These are phyloP conservation scores for Plectosphaerella sp. DNA, from an alignment of 2,329 filamentous ascomycete species.

Conservation along the genomic window DNA sequence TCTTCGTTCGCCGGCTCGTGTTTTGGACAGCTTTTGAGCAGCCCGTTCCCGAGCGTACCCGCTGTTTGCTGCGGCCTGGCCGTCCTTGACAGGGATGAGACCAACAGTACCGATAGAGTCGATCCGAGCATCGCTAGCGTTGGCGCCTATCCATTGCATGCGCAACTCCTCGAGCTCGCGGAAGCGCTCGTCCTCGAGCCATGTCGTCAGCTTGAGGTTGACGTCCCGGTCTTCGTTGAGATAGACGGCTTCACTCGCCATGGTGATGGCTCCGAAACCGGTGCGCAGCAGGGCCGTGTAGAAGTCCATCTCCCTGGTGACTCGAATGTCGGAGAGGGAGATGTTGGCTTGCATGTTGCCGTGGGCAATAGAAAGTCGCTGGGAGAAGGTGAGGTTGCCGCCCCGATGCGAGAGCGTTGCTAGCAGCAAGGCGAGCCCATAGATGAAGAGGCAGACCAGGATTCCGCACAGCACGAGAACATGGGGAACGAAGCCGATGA, in stretches of 20 bases:
- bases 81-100: constrained; percentile 48
- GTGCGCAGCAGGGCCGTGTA: constrained; percentile 85
- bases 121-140: constrained; percentile 41
- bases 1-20: constrained; percentile 38
- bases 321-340: constrained; percentile 73
- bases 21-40: constrained; percentile 50
- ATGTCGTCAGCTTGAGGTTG: constrained; percentile 71
- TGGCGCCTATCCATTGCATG: constrained; percentile 44
- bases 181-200: constrained; percentile 85
- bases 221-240: constrained; percentile 83
- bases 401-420: constrained; percentile 55
- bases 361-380: constrained; percentile 68
- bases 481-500: constrained; percentile 92
- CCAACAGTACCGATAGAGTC: constrained; percentile 51
- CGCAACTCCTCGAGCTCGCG: constrained; percentile 66
- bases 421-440: constrained; percentile 68
- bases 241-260: constrained; percentile 93
- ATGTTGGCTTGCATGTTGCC: constrained; percentile 90
- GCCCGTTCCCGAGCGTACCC: constrained; percentile 70
- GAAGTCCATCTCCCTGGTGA: constrained; percentile 89
- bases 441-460: constrained; percentile 69
- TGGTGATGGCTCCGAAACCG: constrained; percentile 84
- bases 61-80: constrained; percentile 36
- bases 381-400: constrained; percentile 36
- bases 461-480: constrained; percentile 83